phyloP scores from a whole-genome alignment of 495 filamentous ascomycete genomes.

The Aspergillus sparsus region DNA sequence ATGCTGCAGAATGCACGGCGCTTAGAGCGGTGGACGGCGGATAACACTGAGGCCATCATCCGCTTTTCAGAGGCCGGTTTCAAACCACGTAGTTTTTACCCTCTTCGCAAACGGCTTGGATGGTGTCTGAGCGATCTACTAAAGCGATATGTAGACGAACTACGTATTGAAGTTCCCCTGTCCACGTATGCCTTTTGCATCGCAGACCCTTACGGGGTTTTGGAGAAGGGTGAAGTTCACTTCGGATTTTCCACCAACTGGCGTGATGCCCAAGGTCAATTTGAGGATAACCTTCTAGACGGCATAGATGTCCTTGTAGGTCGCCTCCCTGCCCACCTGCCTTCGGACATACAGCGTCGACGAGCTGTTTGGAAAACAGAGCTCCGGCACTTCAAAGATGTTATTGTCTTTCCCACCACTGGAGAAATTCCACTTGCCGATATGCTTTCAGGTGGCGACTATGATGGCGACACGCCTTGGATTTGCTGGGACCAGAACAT shows the following conservation, averaged over 20 bases:
- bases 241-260: conserved; percentile 69
- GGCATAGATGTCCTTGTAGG: conserved; percentile 80
- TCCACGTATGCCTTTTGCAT: conserved; percentile 81
- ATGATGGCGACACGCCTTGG: conserved; percentile 90
- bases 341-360: conserved; percentile 79
- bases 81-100: conserved; percentile 56
- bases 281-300: conserved; percentile 61
- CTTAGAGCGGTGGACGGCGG: conserved; percentile 39
- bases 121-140: conserved; percentile 56
- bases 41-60: conserved; percentile 39
- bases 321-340: conserved; percentile 76
- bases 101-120: conserved; percentile 58
- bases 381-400: conserved; percentile 75
- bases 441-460: conserved; percentile 89
- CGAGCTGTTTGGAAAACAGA: conserved; percentile 65
- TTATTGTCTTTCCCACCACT: conserved; percentile 78
- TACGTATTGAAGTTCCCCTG: conserved; percentile 71
- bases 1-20: conserved; percentile 29
- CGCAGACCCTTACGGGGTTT: conserved; percentile 70
- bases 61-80: conserved; percentile 62
- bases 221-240: conserved; percentile 76
- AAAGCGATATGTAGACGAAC: conserved; percentile 56
- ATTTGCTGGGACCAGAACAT: conserved; percentile 84
- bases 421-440: conserved; percentile 72
- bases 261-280: conserved; percentile 58